These are phyloP conservation scores for Sporobolomyces phaffii DNA, from an alignment of 768 basidiomycete species.

Conservation along the genomic window DNA sequence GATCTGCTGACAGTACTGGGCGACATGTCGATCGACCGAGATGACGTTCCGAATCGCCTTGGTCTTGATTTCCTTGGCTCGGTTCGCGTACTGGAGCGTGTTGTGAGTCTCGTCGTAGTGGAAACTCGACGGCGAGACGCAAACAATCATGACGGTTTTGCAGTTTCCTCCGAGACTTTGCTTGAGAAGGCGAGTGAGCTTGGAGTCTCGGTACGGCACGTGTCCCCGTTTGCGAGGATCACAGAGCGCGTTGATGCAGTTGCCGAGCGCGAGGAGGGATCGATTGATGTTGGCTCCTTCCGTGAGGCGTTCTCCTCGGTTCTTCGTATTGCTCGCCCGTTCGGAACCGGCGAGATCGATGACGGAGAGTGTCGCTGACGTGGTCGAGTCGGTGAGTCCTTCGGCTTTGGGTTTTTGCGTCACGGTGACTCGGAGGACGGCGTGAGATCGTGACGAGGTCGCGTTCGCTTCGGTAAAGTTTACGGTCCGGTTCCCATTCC, in stretches of 20 bases:
- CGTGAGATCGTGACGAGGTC: slow-evolving; percentile 93
- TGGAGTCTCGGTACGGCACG: slow-evolving; percentile 94
- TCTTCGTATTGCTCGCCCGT: slow-evolving; percentile 87
- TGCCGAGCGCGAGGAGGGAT: slow-evolving; percentile 90
- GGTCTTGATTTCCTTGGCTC: slow-evolving; percentile 96
- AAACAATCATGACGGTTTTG: slow-evolving; percentile 99
- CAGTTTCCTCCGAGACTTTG: slow-evolving; percentile 98
- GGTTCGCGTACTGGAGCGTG: slow-evolving; percentile 92
- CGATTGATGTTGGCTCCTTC: slow-evolving; percentile 99
- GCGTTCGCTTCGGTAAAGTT: slow-evolving; percentile 94
- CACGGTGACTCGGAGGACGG: slow-evolving; percentile 92
- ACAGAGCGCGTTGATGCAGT: slow-evolving; percentile 97
- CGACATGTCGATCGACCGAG: slow-evolving; percentile 89
- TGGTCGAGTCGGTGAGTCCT: slow-evolving; percentile 70
- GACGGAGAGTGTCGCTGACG: slow-evolving; percentile 87
- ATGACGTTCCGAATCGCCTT: slow-evolving; percentile 92
- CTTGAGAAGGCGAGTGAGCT: slow-evolving; percentile 92
- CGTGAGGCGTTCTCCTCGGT: slow-evolving; percentile 96
- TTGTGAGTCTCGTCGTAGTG: slow-evolving; percentile 99
- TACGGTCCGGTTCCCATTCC: slow-evolving; percentile 81
- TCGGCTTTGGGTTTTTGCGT: slow-evolving; percentile 65
- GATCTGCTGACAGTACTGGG: slow-evolving; percentile 90
- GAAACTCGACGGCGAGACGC: slow-evolving; percentile 84
- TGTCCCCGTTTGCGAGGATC: slow-evolving; percentile 76
- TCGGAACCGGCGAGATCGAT: slow-evolving; percentile 98